A percentile compares a stretch with the other conserved stretches of the same genome.
Evolutionary conservation across 2,329 filamentous ascomycete genomes (phyloP).

Genomic region (Beauveria bassiana): DNA sequence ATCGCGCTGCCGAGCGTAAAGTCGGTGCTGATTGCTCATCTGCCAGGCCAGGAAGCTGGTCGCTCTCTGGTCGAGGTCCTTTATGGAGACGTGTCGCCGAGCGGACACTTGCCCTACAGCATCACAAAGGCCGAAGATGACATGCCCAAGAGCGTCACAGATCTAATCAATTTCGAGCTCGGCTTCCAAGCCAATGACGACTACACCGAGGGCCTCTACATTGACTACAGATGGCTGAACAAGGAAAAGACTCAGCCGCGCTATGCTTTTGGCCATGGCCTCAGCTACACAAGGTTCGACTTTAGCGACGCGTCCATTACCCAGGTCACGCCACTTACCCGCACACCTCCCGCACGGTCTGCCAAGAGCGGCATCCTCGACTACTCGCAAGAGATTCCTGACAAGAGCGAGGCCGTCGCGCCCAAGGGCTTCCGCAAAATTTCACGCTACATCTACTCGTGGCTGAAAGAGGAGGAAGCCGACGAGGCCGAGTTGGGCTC

Average conservation of each 20-base stretch:
- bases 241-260: conserved; percentile 64
- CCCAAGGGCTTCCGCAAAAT: conserved; percentile 52
- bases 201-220: conserved; percentile 74
- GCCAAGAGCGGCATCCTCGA: conserved; percentile 33
- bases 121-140: conserved; percentile 63
- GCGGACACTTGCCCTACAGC: conserved; percentile 81
- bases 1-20: conserved; percentile 70
- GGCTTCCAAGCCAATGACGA: conserved; percentile 69
- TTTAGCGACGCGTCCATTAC: conserved; percentile 45
- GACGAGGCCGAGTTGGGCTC: conserved; percentile 31
- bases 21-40: conserved; percentile 72
- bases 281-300: conserved; percentile 71
- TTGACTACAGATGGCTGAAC: conserved; percentile 89
- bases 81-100: conserved; percentile 67
- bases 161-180: conserved; percentile 38
- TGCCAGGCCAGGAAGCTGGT: conserved; percentile 82
- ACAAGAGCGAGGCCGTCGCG: conserved; percentile 46
- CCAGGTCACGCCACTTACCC: conserved; percentile 35
- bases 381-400: conserved; percentile 44
- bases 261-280: conserved; percentile 79
- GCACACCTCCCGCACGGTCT: conserved; percentile 26
- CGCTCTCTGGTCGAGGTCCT: conserved; percentile 73
- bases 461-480: conserved; percentile 39
- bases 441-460: conserved; percentile 63
- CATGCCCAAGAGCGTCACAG: conserved; percentile 54